A percentile compares a stretch with the other conserved stretches of the same genome.
phyloP scores from a whole-genome alignment of 768 basidiomycete genomes.

The Clitopilus hobsonii region DNA sequence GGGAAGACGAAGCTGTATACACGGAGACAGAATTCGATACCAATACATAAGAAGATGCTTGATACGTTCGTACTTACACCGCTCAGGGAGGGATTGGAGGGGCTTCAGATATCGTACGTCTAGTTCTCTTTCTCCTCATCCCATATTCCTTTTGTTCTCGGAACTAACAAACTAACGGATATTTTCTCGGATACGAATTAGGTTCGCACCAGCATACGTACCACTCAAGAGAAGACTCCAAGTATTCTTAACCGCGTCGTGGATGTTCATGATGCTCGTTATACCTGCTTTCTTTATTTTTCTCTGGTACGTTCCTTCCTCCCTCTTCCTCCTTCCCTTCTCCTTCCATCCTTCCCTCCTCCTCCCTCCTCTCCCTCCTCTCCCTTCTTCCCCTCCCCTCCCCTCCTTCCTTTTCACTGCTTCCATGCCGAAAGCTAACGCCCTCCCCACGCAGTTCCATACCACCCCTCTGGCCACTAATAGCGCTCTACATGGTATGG shows the following conservation, averaged over 20 bases:
- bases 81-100: neutral
- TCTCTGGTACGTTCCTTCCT: neutral
- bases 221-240: neutral
- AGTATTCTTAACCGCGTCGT: neutral
- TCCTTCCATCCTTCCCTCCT: too few species aligned
- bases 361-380: too few species aligned
- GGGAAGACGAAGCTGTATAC: too few species aligned
- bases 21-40: too few species aligned
- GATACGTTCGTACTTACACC: neutral
- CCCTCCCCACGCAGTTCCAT: neutral
- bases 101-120: neutral
- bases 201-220: neutral
- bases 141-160: neutral
- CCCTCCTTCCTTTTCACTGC: too few species aligned
- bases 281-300: neutral
- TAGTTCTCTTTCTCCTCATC: neutral
- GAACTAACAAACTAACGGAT: too few species aligned
- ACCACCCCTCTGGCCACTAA: neutral
- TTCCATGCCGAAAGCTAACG: too few species aligned
- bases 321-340: too few species aligned
- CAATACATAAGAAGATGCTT: neutral
- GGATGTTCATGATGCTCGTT: constrained; percentile 1
- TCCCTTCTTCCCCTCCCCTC: too few species aligned
- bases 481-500: neutral
- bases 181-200: too few species aligned